Base-by-base conservation (phyloP, 2,329 filamentous ascomycete genomes). In the Aspergillus fijiensis region DNA sequence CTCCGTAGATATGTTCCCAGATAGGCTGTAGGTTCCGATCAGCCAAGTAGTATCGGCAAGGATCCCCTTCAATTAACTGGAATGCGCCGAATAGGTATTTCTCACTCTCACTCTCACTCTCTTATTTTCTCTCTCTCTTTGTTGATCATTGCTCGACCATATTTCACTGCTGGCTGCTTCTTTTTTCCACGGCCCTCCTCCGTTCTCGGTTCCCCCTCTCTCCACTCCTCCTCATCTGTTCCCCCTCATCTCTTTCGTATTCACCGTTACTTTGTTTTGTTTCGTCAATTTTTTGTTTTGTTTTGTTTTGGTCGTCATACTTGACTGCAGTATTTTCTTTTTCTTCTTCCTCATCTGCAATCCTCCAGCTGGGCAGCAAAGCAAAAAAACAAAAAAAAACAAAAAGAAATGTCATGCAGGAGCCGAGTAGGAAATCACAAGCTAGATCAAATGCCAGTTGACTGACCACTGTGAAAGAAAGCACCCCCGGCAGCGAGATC, bases 381-480 rank as follows among this genome's bases (percentile, higher is more conserved):
- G 35, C 9, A 27, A 29, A 29, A 27, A 2, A 48, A 25, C n/a
- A 29, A 21, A 25, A 49, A 53, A 42, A 55, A n/a, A 27, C 57
- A 48, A 51, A 56, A 54, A n/a, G 1, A 47, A 57, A 57, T n/a
- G 35, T 54, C 54, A 33, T 35, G 33, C n/a, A 35, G 45, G 51
- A 27, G 47, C 42, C 42, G 45, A 55, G 27, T 55, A 7, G 27
- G 25, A 52, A 59, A 59, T 50, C 51, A 58, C 48, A 47, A 35
- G 58, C 23, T 42, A 35, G 35, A 10, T 7, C 7, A 29, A 29
- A 29, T 29, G 27, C 27, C 27, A 29, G 10, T 29, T 29, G 27
- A 29, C 2, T 29, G 27, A 29, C 2, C 23, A 16, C 7, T 33
- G 23, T 27, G 1, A 52, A 31, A 33, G 16, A 5, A 23, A 31